Evolutionary conservation across 2,329 filamentous ascomycete genomes (phyloP), one percentile per base, ranked within the genome.

Genomic region (Ophiostoma populinum): DNA sequence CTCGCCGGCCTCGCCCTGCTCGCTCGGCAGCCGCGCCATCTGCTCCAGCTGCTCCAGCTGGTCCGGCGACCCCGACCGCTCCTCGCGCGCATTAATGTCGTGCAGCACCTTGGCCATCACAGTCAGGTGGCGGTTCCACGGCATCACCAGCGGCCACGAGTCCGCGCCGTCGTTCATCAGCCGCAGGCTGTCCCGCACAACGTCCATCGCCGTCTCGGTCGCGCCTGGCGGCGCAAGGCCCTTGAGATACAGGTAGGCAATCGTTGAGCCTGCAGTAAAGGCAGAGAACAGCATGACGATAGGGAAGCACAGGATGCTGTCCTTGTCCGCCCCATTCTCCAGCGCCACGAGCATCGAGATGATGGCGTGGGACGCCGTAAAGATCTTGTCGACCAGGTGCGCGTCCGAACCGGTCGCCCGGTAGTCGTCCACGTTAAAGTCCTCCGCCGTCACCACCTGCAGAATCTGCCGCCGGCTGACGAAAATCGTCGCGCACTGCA

Each of bases 221-320:
- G 65, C 64, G 41, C 66, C 67, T 11, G 57, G 53, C 1, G 68
- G 68, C 1, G 68, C 68, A 7, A 74, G 50, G 8, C 67, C 67
- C 53, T 72, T 73, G 30, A 74, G 59, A n/a, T 67, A 70, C 20
- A 74, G 58, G 50, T 71, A 74, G 10, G 69, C 69, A 2, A 72
- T 63, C 1, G 69, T 73, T 2, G 68, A 68, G 41, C 67, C 67
- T 2, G 68, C 66, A 0, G 67, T 72, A 42, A 74, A 74, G 34
- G 67, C 64, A 0, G 68, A 67, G 49, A 74, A 74, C 10, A 73
- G 56, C 69, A 74, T 73, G 41, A 71, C 70, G 36, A 74, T 67
- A 24, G 69, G 69, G 51, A 72, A 70, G 50, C 64, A 70, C n/a
- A 66, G 55, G n/a, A 64, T 57, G 17, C 59, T 56, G 36, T 72